A percentile compares a stretch with the other conserved stretches of the same genome.
Evolutionary conservation across 345 rosid species (phyloP).

Genomic region (Pelargonium nanum): DNA sequence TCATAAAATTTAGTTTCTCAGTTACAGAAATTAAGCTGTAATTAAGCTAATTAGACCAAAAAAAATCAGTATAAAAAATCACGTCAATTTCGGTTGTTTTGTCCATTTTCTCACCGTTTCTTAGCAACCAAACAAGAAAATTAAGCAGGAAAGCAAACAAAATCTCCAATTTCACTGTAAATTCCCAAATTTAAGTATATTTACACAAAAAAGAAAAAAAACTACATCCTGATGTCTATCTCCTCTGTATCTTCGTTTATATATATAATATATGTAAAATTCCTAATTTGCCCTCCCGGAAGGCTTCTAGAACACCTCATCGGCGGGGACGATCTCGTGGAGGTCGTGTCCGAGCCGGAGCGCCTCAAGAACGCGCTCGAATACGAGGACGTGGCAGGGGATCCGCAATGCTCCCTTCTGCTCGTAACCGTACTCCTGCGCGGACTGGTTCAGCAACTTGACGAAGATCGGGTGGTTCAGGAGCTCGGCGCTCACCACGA

Average conservation of each 20-base stretch:
- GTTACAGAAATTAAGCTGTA: too few relatives aligned
- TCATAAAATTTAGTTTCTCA: too few relatives aligned
- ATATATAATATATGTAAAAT: too few relatives aligned
- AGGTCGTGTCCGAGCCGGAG: conserved; percentile 54
- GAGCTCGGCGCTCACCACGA: conserved; percentile 71
- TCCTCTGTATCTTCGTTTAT: too few relatives aligned
- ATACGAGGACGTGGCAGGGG: conserved; percentile 77
- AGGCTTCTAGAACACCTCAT: background rate
- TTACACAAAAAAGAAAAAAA: background rate
- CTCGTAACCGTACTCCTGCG: conserved; percentile 90
- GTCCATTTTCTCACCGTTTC: background rate
- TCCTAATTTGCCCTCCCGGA: background rate
- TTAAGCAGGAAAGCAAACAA: background rate
- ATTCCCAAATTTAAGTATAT: background rate
- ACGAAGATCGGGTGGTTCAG: conserved; percentile 83
- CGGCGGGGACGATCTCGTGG: conserved; percentile 7
- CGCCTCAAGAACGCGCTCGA: conserved; percentile 73
- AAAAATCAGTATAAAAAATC: too few relatives aligned
- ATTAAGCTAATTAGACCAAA: too few relatives aligned
- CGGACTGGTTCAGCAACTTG: conserved; percentile 64
- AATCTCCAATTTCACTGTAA: background rate
- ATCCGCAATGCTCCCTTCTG: conserved; percentile 82
- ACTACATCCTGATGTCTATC: background rate
- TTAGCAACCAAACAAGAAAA: background rate
- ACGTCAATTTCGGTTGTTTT: background rate